These are phyloP conservation scores for Incumbomyces lentus DNA, from an alignment of 2,329 filamentous ascomycete species.

Conservation along the genomic window DNA sequence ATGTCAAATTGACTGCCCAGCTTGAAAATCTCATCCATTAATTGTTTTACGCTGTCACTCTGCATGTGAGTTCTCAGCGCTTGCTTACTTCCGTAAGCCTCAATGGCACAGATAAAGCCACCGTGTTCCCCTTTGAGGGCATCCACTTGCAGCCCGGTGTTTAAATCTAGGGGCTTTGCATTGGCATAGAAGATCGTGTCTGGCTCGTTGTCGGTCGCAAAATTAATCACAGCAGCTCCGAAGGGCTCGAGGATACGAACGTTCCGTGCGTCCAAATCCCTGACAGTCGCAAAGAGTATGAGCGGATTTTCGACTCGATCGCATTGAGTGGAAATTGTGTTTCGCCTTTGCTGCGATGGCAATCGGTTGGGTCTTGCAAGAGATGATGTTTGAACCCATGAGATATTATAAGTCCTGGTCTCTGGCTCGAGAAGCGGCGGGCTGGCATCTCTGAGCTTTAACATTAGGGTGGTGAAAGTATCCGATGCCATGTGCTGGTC, in stretches of 20 bases:
- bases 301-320: conserved; percentile 1
- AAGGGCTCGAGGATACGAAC: background rate
- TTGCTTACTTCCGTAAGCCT: conserved; percentile 3
- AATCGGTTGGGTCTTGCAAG: background rate
- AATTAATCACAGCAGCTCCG: conserved; percentile 1
- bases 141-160: background rate
- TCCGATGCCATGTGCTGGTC: background rate
- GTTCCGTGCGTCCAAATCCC: background rate
- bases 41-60: background rate
- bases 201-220: conserved; percentile 3
- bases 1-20: background rate
- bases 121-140: background rate
- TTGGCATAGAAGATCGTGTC: conserved; percentile 5
- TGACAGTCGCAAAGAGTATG: conserved; percentile 4
- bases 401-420: background rate
- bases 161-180: background rate
- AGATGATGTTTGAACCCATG: background rate
- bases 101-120: conserved; percentile 1
- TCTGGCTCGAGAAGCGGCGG: background rate
- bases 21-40: background rate
- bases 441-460: background rate
- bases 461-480: background rate
- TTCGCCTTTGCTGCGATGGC: background rate
- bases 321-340: background rate
- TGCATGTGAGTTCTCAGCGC: background rate